Percentiles rank a stretch among this genome's conserved stretches.
These are phyloP conservation scores for Plasmopara halstedii DNA, from an alignment of 352 stramenopile genomes.

Conservation along the genomic window DNA sequence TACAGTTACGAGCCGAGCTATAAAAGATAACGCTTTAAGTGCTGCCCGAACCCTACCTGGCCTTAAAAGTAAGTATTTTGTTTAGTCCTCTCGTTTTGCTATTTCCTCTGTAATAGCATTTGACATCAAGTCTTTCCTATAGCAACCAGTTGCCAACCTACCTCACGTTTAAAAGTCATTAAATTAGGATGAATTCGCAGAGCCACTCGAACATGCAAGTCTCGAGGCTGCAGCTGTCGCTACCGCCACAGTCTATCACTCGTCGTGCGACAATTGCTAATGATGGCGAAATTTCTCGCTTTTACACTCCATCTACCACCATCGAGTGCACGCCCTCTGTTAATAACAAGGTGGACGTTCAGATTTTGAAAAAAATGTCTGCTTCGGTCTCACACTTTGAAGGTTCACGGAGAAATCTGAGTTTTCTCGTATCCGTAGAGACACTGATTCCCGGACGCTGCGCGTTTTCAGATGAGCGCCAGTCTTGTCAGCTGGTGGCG, in stretches of 20 bases:
- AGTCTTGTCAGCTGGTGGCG: constrained; percentile 61
- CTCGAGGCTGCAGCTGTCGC: constrained; percentile 28
- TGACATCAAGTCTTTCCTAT: no score
- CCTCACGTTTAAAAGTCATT: not conserved
- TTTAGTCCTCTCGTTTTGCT: no score
- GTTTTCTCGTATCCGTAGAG: constrained; percentile 73
- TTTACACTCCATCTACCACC: constrained; percentile 16
- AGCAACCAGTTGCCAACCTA: constrained; percentile 1
- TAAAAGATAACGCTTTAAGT: no score
- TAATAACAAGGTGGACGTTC: constrained; percentile 49
- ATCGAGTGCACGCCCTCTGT: constrained; percentile 31
- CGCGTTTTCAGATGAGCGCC: constrained; percentile 50
- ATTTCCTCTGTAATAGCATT: no score
- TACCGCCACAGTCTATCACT: constrained; percentile 35
- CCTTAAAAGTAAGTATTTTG: not conserved
- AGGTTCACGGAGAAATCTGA: constrained; percentile 62
- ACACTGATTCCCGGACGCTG: constrained; percentile 50
- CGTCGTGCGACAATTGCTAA: constrained; percentile 31
- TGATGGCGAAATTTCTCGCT: constrained; percentile 21
- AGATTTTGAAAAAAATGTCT: constrained; percentile 75
- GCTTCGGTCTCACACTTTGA: constrained; percentile 65
- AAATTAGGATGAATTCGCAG: constrained; percentile 19
- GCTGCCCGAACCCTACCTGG: not conserved
- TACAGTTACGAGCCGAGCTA: no score
- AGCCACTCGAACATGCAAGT: constrained; percentile 30